Percentiles rank a stretch among this genome's conserved stretches.
phyloP scores from a whole-genome alignment of 306 rosid species.

The Cicer arietinum region DNA sequence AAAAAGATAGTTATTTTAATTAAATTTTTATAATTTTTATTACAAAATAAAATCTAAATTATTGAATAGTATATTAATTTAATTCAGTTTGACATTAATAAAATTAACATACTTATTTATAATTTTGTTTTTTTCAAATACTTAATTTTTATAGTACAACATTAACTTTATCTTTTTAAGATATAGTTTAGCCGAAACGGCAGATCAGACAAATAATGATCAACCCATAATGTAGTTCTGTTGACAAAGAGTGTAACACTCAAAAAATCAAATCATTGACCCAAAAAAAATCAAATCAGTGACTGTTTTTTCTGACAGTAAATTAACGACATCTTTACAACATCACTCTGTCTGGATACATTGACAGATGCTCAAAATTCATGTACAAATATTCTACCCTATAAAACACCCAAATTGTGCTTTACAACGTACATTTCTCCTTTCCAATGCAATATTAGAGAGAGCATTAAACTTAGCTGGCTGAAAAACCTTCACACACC shows the following conservation, averaged over 20 bases:
- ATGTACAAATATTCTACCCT: conserved; percentile 42
- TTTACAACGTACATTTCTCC: conserved; percentile 18
- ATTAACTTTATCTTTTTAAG: too few relatives aligned
- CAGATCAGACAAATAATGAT: conserved; percentile 9
- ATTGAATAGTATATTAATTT: too few relatives aligned
- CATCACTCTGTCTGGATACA: conserved; percentile 28
- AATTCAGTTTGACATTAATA: too few relatives aligned
- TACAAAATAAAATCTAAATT: too few relatives aligned
- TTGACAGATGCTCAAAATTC: conserved; percentile 44
- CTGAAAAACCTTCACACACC: conserved; percentile 3
- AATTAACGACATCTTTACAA: conserved; percentile 31
- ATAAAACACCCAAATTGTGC: not conserved
- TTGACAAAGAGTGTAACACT: too few relatives aligned
- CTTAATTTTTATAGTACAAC: too few relatives aligned
- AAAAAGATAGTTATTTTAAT: too few relatives aligned
- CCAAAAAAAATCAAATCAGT: too few relatives aligned
- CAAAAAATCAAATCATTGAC: too few relatives aligned
- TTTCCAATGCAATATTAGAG: conserved; percentile 6
- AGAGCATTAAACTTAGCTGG: conserved; percentile 2
- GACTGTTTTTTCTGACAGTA: not conserved
- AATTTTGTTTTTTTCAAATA: too few relatives aligned
- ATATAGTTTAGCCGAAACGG: not conserved
- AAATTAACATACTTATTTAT: too few relatives aligned
- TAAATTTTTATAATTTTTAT: too few relatives aligned
- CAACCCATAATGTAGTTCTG: conserved; percentile 1